These are phyloP conservation scores for Penicillium sp. DNA, from an alignment of 2,329 filamentous ascomycete species.

Conservation along the genomic window DNA sequence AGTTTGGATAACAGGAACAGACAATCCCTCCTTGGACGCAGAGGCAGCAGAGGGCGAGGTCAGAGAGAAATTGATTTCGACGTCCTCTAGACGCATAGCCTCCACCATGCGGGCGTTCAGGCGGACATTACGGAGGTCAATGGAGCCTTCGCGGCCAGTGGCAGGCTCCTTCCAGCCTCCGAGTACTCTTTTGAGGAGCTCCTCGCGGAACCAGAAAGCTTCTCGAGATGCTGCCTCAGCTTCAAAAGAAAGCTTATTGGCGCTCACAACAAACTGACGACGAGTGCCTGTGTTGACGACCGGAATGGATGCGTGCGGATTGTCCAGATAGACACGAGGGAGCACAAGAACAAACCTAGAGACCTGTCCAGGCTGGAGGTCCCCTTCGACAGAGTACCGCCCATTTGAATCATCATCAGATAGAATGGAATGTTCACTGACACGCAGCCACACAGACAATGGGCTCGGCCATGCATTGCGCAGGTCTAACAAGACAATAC, in stretches of 20 bases:
- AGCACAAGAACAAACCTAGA: slow-evolving; percentile 73
- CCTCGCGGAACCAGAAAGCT: slow-evolving; percentile 87
- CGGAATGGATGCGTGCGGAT: slow-evolving; percentile 74
- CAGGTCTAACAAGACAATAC: slow-evolving; percentile 76
- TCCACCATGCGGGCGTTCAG: slow-evolving; percentile 78
- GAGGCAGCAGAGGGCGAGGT: slow-evolving; percentile 28
- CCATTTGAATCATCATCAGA: slow-evolving; percentile 23
- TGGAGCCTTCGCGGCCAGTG: slow-evolving; percentile 58
- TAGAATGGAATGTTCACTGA: slow-evolving; percentile 33
- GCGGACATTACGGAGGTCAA: slow-evolving; percentile 74
- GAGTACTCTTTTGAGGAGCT: slow-evolving; percentile 66
- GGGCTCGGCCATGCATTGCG: slow-evolving; percentile 87
- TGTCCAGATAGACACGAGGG: slow-evolving; percentile 69
- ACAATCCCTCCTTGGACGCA: not conserved
- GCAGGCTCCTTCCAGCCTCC: slow-evolving; percentile 69
- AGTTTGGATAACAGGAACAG: slow-evolving; percentile 36
- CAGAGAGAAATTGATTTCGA: slow-evolving; percentile 59
- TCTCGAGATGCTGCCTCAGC: slow-evolving; percentile 74
- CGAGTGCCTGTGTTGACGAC: slow-evolving; percentile 76
- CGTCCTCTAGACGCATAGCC: slow-evolving; percentile 73
- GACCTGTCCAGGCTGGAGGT: slow-evolving; percentile 59
- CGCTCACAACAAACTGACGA: slow-evolving; percentile 88
- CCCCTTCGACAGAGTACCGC: slow-evolving; percentile 40
- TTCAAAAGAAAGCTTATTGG: slow-evolving; percentile 73
- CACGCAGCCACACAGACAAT: slow-evolving; percentile 63